A percentile compares a stretch with the other conserved stretches of the same genome.
Conservation (phyloP, 2,329 filamentous ascomycete genomes). For the Fonsecaea pedrosoi region DNA sequence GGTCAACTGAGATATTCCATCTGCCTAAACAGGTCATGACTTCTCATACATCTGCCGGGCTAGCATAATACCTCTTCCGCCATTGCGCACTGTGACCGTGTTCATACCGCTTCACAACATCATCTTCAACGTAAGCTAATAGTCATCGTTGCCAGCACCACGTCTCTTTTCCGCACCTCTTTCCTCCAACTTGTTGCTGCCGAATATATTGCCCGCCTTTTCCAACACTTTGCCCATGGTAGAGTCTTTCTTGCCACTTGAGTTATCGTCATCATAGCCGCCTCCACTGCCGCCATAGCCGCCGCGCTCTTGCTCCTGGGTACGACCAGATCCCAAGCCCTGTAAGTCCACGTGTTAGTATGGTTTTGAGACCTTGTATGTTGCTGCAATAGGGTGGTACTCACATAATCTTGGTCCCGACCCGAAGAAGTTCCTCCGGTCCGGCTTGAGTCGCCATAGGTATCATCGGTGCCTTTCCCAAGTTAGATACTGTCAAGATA, state of each 20-base stretch:
- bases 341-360: not conserved
- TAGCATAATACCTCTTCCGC: not conserved
- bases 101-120: too few relatives aligned
- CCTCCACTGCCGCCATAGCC: constrained; percentile 35
- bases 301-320: constrained; percentile 28
- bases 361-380: not conserved
- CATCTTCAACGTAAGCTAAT: not conserved
- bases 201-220: constrained; percentile 42
- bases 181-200: constrained; percentile 39
- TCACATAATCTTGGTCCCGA: constrained; percentile 35
- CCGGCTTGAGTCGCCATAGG: constrained; percentile 30
- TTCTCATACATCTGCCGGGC: not conserved
- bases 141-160: constrained; percentile 35
- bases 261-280: constrained; percentile 29
- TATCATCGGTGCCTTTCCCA: constrained; percentile 32
- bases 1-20: not conserved
- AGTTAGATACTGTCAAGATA: constrained; percentile 33
- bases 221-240: constrained; percentile 43
- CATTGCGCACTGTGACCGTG: too few relatives aligned
- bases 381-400: constrained; percentile 5
- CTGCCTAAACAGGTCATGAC: not conserved
- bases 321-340: constrained; percentile 33
- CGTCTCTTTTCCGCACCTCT: constrained; percentile 41
- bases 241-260: constrained; percentile 38
- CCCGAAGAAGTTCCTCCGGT: constrained; percentile 33